phyloP scores from a whole-genome alignment of 768 basidiomycete genomes.

The Russula sp. region DNA sequence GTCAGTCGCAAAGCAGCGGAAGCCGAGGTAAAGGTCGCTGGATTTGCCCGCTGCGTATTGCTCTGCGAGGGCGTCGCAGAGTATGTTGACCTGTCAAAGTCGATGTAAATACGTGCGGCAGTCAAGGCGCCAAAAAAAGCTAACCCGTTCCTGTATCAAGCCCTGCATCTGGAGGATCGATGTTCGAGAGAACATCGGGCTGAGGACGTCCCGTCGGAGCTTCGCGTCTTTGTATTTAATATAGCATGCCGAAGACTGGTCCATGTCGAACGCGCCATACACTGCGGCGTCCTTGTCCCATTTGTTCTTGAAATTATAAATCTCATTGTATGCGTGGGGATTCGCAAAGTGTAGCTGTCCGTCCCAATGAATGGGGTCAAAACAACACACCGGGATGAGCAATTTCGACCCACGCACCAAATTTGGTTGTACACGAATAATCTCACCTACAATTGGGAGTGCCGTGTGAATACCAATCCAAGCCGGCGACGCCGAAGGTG shows the following conservation, averaged over 20 bases:
- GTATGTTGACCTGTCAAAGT: background rate
- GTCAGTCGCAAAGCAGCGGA: slow-evolving; percentile 34
- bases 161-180: slow-evolving; percentile 34
- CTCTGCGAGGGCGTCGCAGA: background rate
- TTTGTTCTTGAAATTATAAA: slow-evolving; percentile 32
- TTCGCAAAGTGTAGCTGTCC: slow-evolving; percentile 38
- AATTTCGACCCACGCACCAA: slow-evolving; percentile 27
- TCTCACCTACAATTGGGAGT: slow-evolving; percentile 26
- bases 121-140: background rate
- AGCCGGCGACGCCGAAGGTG: background rate
- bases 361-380: background rate
- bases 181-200: slow-evolving; percentile 36
- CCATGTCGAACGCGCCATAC: slow-evolving; percentile 34
- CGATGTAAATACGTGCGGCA: background rate
- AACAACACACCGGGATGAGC: background rate
- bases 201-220: slow-evolving; percentile 31
- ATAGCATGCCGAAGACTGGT: slow-evolving; percentile 33
- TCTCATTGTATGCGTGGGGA: slow-evolving; percentile 34
- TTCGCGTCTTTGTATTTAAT: slow-evolving; percentile 32
- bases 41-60: slow-evolving; percentile 28
- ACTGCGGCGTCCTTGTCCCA: slow-evolving; percentile 31
- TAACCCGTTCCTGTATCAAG: slow-evolving; percentile 31
- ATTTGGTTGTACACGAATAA: slow-evolving; percentile 35
- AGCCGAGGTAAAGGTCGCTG: slow-evolving; percentile 33
- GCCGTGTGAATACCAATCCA: background rate